These are phyloP conservation scores for Bromus sterilis DNA, from an alignment of 176 grass and related monocot genomes.

Conservation along the genomic window DNA sequence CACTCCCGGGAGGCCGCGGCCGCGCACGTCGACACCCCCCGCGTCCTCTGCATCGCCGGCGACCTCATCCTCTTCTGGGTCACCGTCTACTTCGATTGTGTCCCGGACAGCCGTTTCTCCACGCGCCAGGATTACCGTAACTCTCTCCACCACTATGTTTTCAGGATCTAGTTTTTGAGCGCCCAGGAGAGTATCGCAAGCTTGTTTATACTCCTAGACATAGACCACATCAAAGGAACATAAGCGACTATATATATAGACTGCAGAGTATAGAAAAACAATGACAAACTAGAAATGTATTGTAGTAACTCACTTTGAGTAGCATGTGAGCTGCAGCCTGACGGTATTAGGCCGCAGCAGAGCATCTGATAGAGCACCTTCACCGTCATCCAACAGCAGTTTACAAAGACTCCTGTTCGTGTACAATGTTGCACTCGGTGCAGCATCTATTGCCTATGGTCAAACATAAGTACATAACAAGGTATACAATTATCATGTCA, in stretches of 20 bases:
- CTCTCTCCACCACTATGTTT: conserved; percentile 19
- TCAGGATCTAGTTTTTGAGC: not conserved
- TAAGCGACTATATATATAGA: not conserved
- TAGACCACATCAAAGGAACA: not conserved
- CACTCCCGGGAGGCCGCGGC: not conserved
- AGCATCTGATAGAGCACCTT: conserved; percentile 28
- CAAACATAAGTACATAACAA: not conserved
- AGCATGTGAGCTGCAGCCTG: not conserved
- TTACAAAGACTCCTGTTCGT: conserved; percentile 41
- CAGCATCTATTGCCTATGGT: not conserved
- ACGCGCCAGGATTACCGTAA: not conserved
- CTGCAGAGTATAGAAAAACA: not conserved
- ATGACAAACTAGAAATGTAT: not conserved
- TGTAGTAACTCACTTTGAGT: not conserved
- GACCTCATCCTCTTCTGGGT: not conserved
- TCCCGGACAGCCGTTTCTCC: too few species aligned
- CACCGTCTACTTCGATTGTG: not conserved
- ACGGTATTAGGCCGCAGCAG: conserved; percentile 12
- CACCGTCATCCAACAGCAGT: conserved; percentile 27
- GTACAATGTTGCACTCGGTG: not conserved
- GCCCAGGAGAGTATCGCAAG: conserved; percentile 13
- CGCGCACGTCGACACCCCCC: not conserved
- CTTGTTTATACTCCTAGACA: not conserved
- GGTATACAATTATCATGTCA: too few species aligned
- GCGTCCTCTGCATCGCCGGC: not conserved